phyloP scores from a whole-genome alignment of 805 yeast genomes.

The Kazachstania psychrophila region DNA sequence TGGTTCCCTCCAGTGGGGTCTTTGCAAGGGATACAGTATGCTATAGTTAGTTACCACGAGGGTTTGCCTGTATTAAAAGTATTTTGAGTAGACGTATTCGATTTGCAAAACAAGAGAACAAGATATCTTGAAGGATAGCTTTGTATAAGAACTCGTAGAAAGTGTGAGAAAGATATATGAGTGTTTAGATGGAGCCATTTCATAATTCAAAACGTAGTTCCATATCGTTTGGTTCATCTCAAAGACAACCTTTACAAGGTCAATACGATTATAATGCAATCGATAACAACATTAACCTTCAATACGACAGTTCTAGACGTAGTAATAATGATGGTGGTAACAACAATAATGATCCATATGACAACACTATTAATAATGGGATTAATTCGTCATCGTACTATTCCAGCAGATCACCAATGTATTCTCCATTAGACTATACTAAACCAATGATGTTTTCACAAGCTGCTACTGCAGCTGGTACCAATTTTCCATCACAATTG shows the following conservation, averaged over 20 bases:
- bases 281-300: conserved; percentile 2
- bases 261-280: conserved; percentile 2
- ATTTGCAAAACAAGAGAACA: too few species aligned
- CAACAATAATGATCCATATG: conserved; percentile 3
- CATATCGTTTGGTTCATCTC: conserved; percentile 23
- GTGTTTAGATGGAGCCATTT: conserved; percentile 18
- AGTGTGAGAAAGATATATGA: neutral
- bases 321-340: conserved; percentile 7
- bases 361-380: conserved; percentile 4
- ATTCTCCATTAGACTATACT: conserved; percentile 23
- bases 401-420: conserved; percentile 21
- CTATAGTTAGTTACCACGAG: too few species aligned
- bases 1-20: too few species aligned
- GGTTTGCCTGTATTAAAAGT: too few species aligned
- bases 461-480: neutral
- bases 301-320: conserved; percentile 3
- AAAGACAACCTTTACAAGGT: conserved; percentile 13
- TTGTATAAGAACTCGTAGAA: too few species aligned
- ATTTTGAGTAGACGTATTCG: too few species aligned
- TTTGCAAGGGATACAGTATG: too few species aligned
- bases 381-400: conserved; percentile 1
- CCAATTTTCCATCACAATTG: neutral
- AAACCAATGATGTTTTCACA: conserved; percentile 10
- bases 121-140: too few species aligned
- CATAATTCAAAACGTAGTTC: conserved; percentile 26